Base-by-base conservation (phyloP, 2,329 filamentous ascomycete genomes). In the Claviceps fusiformis region DNA sequence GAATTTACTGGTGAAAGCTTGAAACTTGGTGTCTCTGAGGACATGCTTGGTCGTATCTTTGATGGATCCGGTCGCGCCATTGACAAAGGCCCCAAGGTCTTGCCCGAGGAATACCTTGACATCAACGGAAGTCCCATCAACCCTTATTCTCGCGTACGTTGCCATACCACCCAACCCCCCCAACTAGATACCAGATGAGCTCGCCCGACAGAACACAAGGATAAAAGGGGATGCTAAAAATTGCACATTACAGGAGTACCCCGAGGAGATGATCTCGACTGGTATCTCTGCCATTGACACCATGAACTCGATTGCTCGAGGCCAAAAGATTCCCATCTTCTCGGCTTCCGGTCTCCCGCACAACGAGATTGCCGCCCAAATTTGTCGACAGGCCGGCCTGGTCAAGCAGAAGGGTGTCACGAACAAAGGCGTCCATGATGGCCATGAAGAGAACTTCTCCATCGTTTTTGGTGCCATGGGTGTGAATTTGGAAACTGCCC, bases 401-500 rank as follows among this genome's bases (percentile, higher is more conserved):
- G 95, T 97, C 61, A 84, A 90, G 72, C 74, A 79, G 63, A 67
- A 89, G 78, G 79, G 90, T 53, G 72, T 83, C 54, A 86, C 90
- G 41, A 95, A 89, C 70, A 98, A 98, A 82, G 91, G 87, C 61
- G 85, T 93, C 31, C 93, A 98, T 68, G 95, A 98, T 67, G 91
- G 85, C 55, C 93, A 98, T 73, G 90, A 96, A 67, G 93, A 98
- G 68, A 98, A 98, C 78, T 98, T 98, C 81, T 96, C 91, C 58
- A 98, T 98, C 66, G 93, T 98, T 56, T 98, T 98, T 70, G 95
- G 89, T 68, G 93, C 93, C 68, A 98, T 98, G 93, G 93, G 93
- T 90, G 93, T 98, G 64, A 98, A 98, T 78, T 84, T 98, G 85
- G 93, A 98, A 71, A 98, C 93, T 37, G 89, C 87, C 65, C 87